Base-by-base conservation (phyloP, 371 early-diverging fungal genomes). In the Gilbertella persicaria region DNA sequence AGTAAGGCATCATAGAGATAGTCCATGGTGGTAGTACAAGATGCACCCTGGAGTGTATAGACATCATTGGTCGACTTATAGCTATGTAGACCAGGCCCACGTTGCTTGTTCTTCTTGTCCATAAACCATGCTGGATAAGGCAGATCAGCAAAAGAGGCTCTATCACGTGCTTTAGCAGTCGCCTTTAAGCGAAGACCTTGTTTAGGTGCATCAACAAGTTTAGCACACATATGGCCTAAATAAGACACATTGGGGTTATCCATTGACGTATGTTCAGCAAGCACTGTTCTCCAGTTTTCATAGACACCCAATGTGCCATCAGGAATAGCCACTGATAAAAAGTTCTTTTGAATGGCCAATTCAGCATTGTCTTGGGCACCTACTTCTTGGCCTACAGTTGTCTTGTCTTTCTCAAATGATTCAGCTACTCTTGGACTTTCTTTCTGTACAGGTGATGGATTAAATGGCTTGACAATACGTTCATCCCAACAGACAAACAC, bases 401-500 rank as follows among this genome's bases (percentile, higher is more conserved):
- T 40, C 12, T 19, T 63, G 17, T 68, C 67, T 39, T 67, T 57
- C n/a, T 52, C 48, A 54, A 79, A 76, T 0, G 69, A 70, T 0
- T 60, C 40, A 8, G 53, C 51, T 21, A 70, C 67, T 4, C 45
- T 33, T 5, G 50, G 40, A 8, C 59, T 51, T 25, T 49, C 49
- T 12, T 45, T 21, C 0, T 40, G 29, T 2, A 76, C 63, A 1
- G 68, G 63, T 0, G 62, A 62, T 0, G 66, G 38, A 4, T 39
- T 24, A 21, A 69, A 79, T 0, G 62, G 61, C 4, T 74, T 29
- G 0, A 72, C 77, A 8, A 79, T 62, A 16, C 73, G 66, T 14
- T 66, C 64, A 58, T 78, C 79, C 79, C 79, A 78, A 43, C 77
- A 79, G 46, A 74, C 74, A 42, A 76, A 79, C 29, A 79, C 50